Evolutionary conservation across 352 stramenopile genomes (phyloP), one percentile per base, ranked within the genome.

Genomic region (Pythium guiyangense): DNA sequence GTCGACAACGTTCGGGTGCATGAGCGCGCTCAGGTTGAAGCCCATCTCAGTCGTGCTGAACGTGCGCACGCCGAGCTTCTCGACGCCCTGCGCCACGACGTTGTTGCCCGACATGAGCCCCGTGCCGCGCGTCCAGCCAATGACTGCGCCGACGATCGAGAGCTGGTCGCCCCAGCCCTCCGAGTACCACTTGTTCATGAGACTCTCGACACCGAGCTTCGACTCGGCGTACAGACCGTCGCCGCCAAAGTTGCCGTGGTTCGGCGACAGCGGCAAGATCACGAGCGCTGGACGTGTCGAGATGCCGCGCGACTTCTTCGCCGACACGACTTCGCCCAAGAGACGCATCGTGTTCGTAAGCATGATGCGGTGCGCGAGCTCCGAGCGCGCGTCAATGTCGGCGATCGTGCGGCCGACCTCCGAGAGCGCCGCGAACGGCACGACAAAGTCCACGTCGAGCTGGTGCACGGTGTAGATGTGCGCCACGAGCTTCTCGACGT

Each of bases 41-140:
- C 81, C 86, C 80, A 94, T 96, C 68, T 96, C 82, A 18, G 70
- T 79, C 14, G 81, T 90, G 54, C 72, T 92, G 61, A 96, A 96
- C 25, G 85, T 96, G 54, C 87, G 80, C 45, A 92, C 76, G 53
- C 81, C 79, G 35, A 93, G 71, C 49, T 60, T 27, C 65, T 96
- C 87, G 22, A 96, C 71, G 20, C 83, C 86, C 9, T 74, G 70
- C 20, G 87, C 83, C 18, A 93, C 87, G 9, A 92, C 71, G 57
- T 96, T 94, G 69, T 96, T 96, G n/a, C 83, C 77, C 26, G 72
- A 79, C 87, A 96, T 96, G 25, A 96, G 77, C 15, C 82, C 86
- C 0, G 87, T 95, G 50, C 84, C 80, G 56, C 87, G 84, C 15
- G 84, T 94, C 87, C 86, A 96, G 29, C 87, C 87, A 50, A 96